phyloP scores from a whole-genome alignment of 257 asterid genomes.

The Fraxinus pennsylvanica region DNA sequence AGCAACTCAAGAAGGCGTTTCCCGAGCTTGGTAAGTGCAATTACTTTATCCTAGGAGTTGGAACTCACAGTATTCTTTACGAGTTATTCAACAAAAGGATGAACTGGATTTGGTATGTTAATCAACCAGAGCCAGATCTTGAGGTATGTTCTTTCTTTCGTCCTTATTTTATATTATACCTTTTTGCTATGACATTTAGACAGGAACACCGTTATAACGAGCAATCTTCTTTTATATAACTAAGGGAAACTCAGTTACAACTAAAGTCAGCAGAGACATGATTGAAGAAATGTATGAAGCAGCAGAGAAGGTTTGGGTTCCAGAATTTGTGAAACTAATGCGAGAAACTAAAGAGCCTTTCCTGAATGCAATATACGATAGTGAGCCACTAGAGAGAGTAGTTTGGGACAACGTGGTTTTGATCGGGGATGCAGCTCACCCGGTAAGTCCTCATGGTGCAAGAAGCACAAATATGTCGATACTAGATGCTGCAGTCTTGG shows the following conservation, averaged over 20 bases:
- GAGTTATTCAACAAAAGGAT: conserved; percentile 57
- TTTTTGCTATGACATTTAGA: neutral
- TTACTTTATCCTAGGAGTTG: conserved; percentile 60
- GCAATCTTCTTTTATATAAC: neutral
- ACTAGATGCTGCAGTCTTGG: conserved; percentile 75
- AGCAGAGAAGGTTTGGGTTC: conserved; percentile 69
- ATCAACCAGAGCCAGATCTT: conserved; percentile 68
- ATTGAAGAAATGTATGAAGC: conserved; percentile 53
- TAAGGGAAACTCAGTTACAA: conserved; percentile 71
- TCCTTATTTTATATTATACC: neutral
- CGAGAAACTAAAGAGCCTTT: conserved; percentile 66
- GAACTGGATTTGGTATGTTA: conserved; percentile 86
- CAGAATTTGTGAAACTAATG: conserved; percentile 58
- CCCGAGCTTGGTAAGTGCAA: conserved; percentile 73
- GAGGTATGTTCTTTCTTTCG: conserved; percentile 43
- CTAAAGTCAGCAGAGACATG: conserved; percentile 57
- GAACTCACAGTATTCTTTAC: conserved; percentile 60
- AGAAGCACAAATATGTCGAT: conserved; percentile 91
- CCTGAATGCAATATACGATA: conserved; percentile 69
- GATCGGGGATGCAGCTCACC: conserved; percentile 87
- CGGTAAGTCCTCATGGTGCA: conserved; percentile 69
- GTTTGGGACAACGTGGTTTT: conserved; percentile 65
- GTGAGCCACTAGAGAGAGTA: conserved; percentile 53
- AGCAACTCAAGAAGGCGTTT: conserved; percentile 57
- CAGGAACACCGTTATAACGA: neutral